These are phyloP conservation scores for Fusarium pseudonygamai DNA, from an alignment of 2,329 filamentous ascomycete genomes.

Conservation along the genomic window DNA sequence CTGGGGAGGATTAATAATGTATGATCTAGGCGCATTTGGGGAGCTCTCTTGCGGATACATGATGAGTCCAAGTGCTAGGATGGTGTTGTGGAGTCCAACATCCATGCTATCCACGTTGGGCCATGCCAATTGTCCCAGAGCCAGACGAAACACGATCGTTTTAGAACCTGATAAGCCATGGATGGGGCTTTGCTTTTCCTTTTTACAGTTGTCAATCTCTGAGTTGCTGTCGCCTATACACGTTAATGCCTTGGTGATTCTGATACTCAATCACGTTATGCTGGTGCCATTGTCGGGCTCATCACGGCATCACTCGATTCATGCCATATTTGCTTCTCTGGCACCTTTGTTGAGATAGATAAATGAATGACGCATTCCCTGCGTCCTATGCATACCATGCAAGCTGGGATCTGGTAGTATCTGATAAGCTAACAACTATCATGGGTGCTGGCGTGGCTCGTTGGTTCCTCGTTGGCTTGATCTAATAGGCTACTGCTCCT, in stretches of 20 bases:
- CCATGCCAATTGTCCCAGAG: neutral
- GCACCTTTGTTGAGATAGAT: conserved; percentile 4
- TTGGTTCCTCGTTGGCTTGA: conserved; percentile 9
- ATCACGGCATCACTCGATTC: neutral
- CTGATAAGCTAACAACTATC: conserved; percentile 31
- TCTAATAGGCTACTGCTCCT: conserved; percentile 2
- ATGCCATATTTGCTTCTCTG: conserved; percentile 7
- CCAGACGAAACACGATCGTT: conserved; percentile 24
- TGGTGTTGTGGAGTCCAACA: conserved; percentile 32
- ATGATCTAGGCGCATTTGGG: conserved; percentile 16
- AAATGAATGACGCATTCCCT: conserved; percentile 34
- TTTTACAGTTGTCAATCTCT: conserved; percentile 1
- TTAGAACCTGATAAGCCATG: neutral
- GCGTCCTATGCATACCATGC: conserved; percentile 12
- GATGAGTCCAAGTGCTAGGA: conserved; percentile 34
- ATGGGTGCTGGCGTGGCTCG: conserved; percentile 23
- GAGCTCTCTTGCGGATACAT: conserved; percentile 29
- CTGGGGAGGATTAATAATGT: conserved; percentile 34
- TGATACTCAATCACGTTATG: neutral
- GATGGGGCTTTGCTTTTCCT: neutral
- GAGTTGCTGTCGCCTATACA: neutral
- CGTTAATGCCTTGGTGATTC: neutral
- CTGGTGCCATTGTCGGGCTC: neutral
- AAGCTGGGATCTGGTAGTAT: conserved; percentile 31
- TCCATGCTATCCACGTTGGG: conserved; percentile 4